Base-by-base conservation (phyloP, 1,284 basidiomycete genomes). In the Ganoderma sinense region DNA sequence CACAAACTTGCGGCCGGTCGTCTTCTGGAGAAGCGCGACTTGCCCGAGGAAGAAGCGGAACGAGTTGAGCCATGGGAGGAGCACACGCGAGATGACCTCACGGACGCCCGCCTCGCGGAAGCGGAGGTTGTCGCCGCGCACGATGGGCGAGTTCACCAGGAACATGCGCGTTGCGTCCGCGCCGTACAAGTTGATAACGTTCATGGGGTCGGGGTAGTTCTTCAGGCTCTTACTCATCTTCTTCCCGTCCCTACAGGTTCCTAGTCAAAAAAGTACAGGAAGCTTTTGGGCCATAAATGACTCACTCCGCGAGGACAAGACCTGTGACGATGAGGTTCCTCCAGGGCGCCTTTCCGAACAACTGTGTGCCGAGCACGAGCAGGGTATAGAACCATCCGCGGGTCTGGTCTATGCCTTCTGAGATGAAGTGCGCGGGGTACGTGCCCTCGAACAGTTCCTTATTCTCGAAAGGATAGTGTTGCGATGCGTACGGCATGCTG, bases 31-130 rank as follows among this genome's bases (percentile, higher is more conserved):
- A 40, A 99, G 85, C 14, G 91, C 92, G 55, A 92, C 95, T 80
- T 99, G 97, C n/a, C 95, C 96, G 67, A 99, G 88, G 91, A 99
- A 98, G 89, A 99, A 99, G 74, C 97, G 95, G 91, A 97, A 97
- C 66, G 97, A 95, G 82, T 99, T 99, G 80, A 99, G 90, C 97
- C 97, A 99, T n/a, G 97, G 98, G 51, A 99, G 87, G 75, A 99
- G 92, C 39, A 98, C 97, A 29, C 95, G 93, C 41, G 96, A 94
- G 75, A 99, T 88, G 70, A 99, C 97, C 76, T 99, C 97, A 75
- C 96, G 94, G 68, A 99, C 98, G 74, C 98, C 98, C 74, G 97
- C 96, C 82, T 99, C 98, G 68, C 97, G 91, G 93, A 99, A 99
- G 65, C 97, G 92, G 55, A 99, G 88, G 81, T 98, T 99, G 83